Conservation (phyloP, 108 stramenopile genomes). For the Cyclotella distinguenda region DNA sequence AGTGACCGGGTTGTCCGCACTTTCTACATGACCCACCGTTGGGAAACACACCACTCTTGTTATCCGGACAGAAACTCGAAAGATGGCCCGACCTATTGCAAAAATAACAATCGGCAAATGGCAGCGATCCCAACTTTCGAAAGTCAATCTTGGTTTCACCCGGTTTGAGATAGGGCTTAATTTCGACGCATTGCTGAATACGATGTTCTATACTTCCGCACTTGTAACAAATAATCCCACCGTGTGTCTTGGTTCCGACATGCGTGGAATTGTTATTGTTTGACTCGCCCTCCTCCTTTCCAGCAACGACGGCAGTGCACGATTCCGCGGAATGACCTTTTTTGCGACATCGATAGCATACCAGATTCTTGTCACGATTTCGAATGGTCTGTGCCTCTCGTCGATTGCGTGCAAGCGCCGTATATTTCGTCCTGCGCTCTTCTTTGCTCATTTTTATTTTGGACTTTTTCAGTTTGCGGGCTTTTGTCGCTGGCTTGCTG, state of each 20-base stretch:
- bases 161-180: constrained; percentile 17
- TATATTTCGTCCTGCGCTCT: constrained; percentile 78
- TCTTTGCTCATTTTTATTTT: constrained; percentile 81
- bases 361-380: constrained; percentile 34
- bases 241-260: constrained; percentile 11
- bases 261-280: background rate
- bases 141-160: constrained; percentile 34
- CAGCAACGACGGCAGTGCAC: constrained; percentile 45
- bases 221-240: constrained; percentile 67
- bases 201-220: constrained; percentile 79
- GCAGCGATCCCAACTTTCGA: constrained; percentile 51
- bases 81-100: constrained; percentile 76
- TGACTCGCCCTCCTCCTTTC: background rate
- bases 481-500: background rate
- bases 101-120: constrained; percentile 77
- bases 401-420: constrained; percentile 67
- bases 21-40: constrained; percentile 70
- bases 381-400: constrained; percentile 38
- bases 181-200: constrained; percentile 59
- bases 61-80: constrained; percentile 58
- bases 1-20: constrained; percentile 69
- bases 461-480: constrained; percentile 19
- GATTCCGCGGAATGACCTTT: constrained; percentile 63
- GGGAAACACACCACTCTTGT: constrained; percentile 68
- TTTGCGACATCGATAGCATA: constrained; percentile 74